Evolutionary conservation across 371 early-diverging fungal genomes (phyloP), one percentile per base, ranked within the genome.

Genomic region (Mucor ambiguus): DNA sequence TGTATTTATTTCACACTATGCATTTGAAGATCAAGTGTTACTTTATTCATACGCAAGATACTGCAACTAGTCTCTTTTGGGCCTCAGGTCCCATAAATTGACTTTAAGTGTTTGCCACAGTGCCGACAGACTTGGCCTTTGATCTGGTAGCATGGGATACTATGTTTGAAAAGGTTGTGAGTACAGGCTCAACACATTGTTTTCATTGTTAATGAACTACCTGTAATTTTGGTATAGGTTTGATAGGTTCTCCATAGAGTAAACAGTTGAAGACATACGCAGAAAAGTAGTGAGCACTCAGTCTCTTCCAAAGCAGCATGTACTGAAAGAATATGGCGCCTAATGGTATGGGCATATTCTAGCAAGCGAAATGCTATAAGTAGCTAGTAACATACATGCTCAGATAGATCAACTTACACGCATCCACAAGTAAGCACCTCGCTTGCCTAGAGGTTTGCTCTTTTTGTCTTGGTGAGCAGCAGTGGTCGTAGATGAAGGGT

Each of bases 281-380:
- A 5, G 88, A 85, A 57, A 87, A 83, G 38, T 87, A 87, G 58
- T 87, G 88, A 0, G 86, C 84, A 22, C 85, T 84, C 14, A 87
- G 61, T 24, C 85, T 73, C 57, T 82, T 87, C 88, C 88, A 87
- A 5, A 87, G 69, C 8, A 86, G 63, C 73, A 85, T 80, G 61
- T 86, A 87, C 41, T 87, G 88, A 66, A 87, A 87, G 55, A 86
- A 87, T 0, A 87, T 86, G 24, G 86, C 88, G 1, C 82, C 70
- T 46, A 82, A 76, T 7, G 88, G 84, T 28, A 87, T 77, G 0
- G 88, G 88, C 54, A 82, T 72, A 60, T 87, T 87, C 86, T 87
- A 28, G 16, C 4, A 52, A 41, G 28, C 9, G 24, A 12, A 48
- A 11, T 5, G 29, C 4, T 54, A 6, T 41, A 18, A 41, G 41